phyloP scores from a whole-genome alignment of 164 flowering plant species.

The Magnolia sinica region DNA sequence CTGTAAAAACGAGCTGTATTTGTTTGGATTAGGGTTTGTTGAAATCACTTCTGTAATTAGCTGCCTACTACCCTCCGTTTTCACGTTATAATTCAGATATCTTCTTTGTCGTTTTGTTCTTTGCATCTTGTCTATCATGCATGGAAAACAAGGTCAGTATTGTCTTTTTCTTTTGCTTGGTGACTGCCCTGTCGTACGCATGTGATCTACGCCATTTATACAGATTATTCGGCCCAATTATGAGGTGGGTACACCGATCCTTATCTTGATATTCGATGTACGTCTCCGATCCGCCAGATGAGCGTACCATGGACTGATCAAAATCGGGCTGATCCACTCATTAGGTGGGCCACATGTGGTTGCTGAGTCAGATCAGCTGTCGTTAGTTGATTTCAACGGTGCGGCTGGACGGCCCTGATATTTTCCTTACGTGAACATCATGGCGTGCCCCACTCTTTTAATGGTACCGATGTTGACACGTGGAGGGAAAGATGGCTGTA shows the following conservation, averaged over 20 bases:
- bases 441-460: background rate
- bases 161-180: background rate
- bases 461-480: background rate
- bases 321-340: too few relatives aligned
- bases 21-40: constrained; percentile 7
- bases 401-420: too few relatives aligned
- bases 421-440: background rate
- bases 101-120: background rate
- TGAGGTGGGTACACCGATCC: too few relatives aligned
- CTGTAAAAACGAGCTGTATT: constrained; percentile 8
- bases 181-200: background rate
- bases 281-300: too few relatives aligned
- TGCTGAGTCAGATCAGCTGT: too few relatives aligned
- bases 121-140: background rate
- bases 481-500: background rate
- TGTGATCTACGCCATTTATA: background rate
- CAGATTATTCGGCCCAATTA: too few relatives aligned
- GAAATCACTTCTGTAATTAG: constrained; percentile 4
- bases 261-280: too few relatives aligned
- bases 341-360: too few relatives aligned
- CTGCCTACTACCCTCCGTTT: too few relatives aligned
- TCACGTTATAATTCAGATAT: background rate
- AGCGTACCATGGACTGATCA: too few relatives aligned
- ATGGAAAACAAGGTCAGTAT: background rate
- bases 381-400: too few relatives aligned